Evolutionary conservation across 257 asterid genomes (phyloP).

Genomic region (Ballota nigra): DNA sequence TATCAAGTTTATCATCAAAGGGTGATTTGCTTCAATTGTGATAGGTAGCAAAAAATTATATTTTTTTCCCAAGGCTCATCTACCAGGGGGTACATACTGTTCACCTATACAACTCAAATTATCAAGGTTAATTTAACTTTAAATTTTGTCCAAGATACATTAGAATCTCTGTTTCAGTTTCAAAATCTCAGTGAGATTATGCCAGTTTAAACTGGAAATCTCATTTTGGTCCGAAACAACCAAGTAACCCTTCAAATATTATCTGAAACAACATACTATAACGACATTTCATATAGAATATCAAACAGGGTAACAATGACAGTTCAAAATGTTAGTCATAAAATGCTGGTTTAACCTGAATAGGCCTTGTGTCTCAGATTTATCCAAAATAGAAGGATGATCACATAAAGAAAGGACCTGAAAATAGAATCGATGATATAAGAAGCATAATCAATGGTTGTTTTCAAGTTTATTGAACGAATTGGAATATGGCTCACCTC

Average conservation of each 20-base stretch:
- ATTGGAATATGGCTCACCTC: constrained; percentile 55
- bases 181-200: background rate
- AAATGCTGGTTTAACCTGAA: constrained; percentile 58
- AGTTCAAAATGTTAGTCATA: background rate
- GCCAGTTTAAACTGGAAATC: background rate
- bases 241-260: background rate
- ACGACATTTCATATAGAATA: background rate
- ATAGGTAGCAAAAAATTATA: background rate
- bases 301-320: background rate
- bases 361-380: constrained; percentile 75
- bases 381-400: constrained; percentile 90
- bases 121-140: background rate
- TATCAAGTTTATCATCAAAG: background rate
- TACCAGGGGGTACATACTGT: background rate
- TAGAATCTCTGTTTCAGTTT: background rate
- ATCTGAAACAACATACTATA: background rate
- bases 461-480: background rate
- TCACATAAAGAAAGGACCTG: constrained; percentile 97
- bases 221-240: background rate
- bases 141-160: background rate
- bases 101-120: background rate
- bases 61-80: background rate
- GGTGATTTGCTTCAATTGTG: background rate
- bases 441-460: constrained; percentile 9
- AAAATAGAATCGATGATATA: constrained; percentile 7